Conservation (phyloP, 495 filamentous ascomycete genomes). For the Acidiella bohemica region DNA sequence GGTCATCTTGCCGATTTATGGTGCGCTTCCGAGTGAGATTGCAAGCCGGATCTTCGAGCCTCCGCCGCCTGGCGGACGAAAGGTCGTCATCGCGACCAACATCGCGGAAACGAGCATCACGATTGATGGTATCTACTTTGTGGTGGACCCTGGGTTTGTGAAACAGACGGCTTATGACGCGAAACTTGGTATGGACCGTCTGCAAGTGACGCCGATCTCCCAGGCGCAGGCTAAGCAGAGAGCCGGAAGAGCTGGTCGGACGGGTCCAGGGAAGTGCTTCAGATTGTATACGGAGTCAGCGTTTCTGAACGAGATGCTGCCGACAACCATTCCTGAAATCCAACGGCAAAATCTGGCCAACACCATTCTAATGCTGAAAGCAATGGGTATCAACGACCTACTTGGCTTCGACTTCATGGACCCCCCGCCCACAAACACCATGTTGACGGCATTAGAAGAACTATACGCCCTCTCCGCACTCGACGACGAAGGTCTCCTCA, state of each 20-base stretch:
- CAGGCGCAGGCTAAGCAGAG: constrained; percentile 95
- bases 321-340: constrained; percentile 90
- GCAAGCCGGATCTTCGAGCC: constrained; percentile 92
- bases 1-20: constrained; percentile 88
- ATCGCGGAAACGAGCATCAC: constrained; percentile 98
- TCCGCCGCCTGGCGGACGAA: constrained; percentile 72
- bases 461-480: constrained; percentile 83
- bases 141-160: constrained; percentile 92
- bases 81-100: constrained; percentile 96
- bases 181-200: constrained; percentile 92
- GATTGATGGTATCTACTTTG: constrained; percentile 94
- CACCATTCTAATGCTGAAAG: constrained; percentile 97
- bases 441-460: constrained; percentile 92
- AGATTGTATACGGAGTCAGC: constrained; percentile 67
- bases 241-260: constrained; percentile 56
- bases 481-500: constrained; percentile 92
- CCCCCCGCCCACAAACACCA: constrained; percentile 90
- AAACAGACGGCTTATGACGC: constrained; percentile 97
- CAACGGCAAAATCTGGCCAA: constrained; percentile 88
- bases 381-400: constrained; percentile 97
- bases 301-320: constrained; percentile 94
- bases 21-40: constrained; percentile 81
- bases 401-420: constrained; percentile 99
- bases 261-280: constrained; percentile 12
- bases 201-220: constrained; percentile 89